Evolutionary conservation across 805 yeast species (phyloP), one percentile per base, ranked within the genome.

Genomic region (Komagataella mondaviorum): DNA sequence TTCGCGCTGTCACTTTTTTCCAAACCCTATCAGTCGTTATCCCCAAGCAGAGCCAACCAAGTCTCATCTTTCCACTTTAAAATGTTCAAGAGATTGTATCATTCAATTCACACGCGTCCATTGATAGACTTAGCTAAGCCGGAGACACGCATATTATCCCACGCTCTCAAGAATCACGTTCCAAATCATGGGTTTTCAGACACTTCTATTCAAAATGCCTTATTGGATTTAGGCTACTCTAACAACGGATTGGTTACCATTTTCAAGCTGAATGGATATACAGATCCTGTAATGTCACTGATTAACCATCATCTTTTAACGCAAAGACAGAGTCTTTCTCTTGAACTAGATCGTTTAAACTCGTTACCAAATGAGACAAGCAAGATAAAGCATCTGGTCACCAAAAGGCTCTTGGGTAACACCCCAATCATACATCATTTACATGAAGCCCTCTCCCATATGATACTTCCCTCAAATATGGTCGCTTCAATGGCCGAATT

Each of bases 381-480:
- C 3, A 59, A 53, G 44, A 51, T 64, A 23, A 55, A 59, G 47
- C 57, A 55, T 39, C 69, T 73, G 49, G 55, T 77, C 49, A 64
- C 68, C 45, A 62, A 65, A 55, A 69, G 91, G 53, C 69, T 85
- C 54, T 61, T 63, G 48, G 73, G 68, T 53, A 85, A 85, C 60
- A 57, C 53, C 23, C 78, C 81, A 1, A 61, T 78, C 6, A 61
- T 71, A n/a, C 55, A 60, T 23, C 64, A 72, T 48, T 70, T 78
- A 46, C 64, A 71, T 12, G 66, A 68, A 49, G 84, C 83, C 0
- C 69, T 89, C 53, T 76, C 85, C 0, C 74, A 78, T 49, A 71
- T 88, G 65, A 68, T 83, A 6, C 63, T 78, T 23, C 96, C 96
- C 1, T 72, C 75, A 50, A 83, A 86, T 61, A 48, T 83, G 36